Conservation (phyloP, 2,329 filamentous ascomycete genomes). For the Aspergillus jensenii region DNA sequence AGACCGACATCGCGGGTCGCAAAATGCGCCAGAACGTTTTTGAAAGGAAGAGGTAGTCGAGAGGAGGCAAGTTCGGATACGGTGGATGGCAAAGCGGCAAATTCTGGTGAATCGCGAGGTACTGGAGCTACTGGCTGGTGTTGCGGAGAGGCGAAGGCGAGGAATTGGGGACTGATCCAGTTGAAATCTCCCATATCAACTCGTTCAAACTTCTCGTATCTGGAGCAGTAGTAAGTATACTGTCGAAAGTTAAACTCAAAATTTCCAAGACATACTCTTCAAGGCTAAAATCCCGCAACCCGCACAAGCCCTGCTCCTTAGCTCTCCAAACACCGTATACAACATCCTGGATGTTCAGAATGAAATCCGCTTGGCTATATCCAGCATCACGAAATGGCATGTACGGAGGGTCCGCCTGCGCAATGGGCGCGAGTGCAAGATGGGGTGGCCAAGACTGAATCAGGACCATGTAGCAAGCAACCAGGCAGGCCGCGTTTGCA, state of each 20-base stretch:
- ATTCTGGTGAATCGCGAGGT: constrained; percentile 69
- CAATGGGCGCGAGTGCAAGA: constrained; percentile 89
- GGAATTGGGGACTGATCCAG: constrained; percentile 93
- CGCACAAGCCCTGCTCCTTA: constrained; percentile 91
- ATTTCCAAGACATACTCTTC: constrained; percentile 64
- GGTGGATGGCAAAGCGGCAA: constrained; percentile 71
- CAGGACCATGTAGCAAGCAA: constrained; percentile 98
- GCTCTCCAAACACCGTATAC: constrained; percentile 99
- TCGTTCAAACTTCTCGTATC: constrained; percentile 89
- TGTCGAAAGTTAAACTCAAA: neutral
- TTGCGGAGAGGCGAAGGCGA: constrained; percentile 95
- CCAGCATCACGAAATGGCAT: constrained; percentile 99
- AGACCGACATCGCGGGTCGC: constrained; percentile 83
- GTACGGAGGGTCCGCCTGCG: constrained; percentile 92
- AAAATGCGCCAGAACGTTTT: constrained; percentile 92
- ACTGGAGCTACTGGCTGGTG: constrained; percentile 74
- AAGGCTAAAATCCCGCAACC: constrained; percentile 88
- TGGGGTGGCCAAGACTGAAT: constrained; percentile 98
- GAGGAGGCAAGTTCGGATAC: constrained; percentile 70
- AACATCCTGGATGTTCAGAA: constrained; percentile 92
- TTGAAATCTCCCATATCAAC: constrained; percentile 99
- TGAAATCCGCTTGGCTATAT: constrained; percentile 97
- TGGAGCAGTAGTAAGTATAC: constrained; percentile 30
- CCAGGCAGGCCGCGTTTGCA: constrained; percentile 86
- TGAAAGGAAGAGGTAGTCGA: constrained; percentile 80